Conservation (phyloP, 208 protist species). For the Novymonas esmeraldas region DNA sequence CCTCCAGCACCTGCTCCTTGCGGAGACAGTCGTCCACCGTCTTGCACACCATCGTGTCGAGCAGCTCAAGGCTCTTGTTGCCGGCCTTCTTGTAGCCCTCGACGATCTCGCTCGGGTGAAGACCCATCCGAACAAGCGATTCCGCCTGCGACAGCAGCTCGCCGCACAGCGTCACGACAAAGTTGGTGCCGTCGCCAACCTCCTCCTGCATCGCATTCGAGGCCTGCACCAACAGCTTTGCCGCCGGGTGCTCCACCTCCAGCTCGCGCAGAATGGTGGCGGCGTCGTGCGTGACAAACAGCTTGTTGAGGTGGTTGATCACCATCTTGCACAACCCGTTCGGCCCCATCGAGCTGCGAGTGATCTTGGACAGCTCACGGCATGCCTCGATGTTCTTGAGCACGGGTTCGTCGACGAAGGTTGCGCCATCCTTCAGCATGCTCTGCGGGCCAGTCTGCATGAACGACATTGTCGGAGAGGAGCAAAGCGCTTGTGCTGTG, state of each 20-base stretch:
- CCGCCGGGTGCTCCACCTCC: constrained; percentile 98
- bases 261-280: constrained; percentile 99
- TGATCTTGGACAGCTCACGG: constrained; percentile 96
- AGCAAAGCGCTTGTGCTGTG: neutral
- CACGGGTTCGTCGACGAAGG: constrained; percentile 96
- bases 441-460: constrained; percentile 86
- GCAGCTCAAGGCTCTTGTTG: constrained; percentile 92
- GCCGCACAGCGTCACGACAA: constrained; percentile 98
- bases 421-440: constrained; percentile 93
- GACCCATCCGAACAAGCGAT: constrained; percentile 95
- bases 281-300: constrained; percentile 99
- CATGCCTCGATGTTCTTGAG: constrained; percentile 99
- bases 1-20: constrained; percentile 70
- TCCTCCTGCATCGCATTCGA: constrained; percentile 98
- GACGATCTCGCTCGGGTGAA: constrained; percentile 99
- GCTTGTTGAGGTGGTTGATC: constrained; percentile 99
- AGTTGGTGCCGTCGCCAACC: constrained; percentile 99
- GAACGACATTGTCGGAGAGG: constrained; percentile 87
- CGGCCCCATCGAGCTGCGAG: constrained; percentile 98
- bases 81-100: constrained; percentile 97
- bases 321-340: constrained; percentile 99
- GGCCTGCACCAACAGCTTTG: constrained; percentile 99
- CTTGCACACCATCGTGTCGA: constrained; percentile 70
- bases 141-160: constrained; percentile 98
- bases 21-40: constrained; percentile 88